Percentiles rank a stretch among this genome's conserved stretches.
Evolutionary conservation across 2,329 filamentous ascomycete species (phyloP).

Genomic region (Leptoxyphium fumago): DNA sequence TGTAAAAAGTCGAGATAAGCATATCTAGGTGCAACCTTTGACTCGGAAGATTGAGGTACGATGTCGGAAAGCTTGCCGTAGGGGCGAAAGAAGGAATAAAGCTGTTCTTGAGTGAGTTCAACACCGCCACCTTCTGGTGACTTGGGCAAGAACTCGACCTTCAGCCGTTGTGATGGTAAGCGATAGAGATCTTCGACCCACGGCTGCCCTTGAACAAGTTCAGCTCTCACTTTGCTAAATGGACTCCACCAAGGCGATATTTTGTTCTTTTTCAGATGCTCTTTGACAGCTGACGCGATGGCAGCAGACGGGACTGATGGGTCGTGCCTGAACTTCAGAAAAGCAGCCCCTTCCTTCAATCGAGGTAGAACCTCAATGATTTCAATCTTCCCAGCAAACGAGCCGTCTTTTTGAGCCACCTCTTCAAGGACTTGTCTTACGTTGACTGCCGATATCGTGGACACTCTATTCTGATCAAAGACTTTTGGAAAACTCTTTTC

Average conservation of each 20-base stretch:
- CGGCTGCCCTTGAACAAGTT: slow-evolving; percentile 66
- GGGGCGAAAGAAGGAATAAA: slow-evolving; percentile 74
- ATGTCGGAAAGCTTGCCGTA: slow-evolving; percentile 91
- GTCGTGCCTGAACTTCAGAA: slow-evolving; percentile 65
- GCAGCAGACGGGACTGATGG: slow-evolving; percentile 32
- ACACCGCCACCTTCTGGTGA: slow-evolving; percentile 55
- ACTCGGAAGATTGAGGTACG: slow-evolving; percentile 64
- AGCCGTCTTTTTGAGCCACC: slow-evolving; percentile 12
- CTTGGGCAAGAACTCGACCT: slow-evolving; percentile 70
- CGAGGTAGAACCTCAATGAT: slow-evolving; percentile 72
- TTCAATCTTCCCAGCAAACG: slow-evolving; percentile 32
- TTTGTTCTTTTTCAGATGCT: slow-evolving; percentile 51
- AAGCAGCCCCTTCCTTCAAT: slow-evolving; percentile 82
- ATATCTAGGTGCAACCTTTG: slow-evolving; percentile 68
- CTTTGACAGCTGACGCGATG: slow-evolving; percentile 46
- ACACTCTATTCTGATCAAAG: slow-evolving; percentile 35
- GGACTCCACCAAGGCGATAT: slow-evolving; percentile 87
- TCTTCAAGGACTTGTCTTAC: slow-evolving; percentile 39
- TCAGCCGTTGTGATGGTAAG: slow-evolving; percentile 60
- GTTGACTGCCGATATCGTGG: slow-evolving; percentile 40
- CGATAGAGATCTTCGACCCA: slow-evolving; percentile 91
- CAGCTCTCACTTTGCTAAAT: slow-evolving; percentile 53
- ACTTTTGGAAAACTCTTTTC: slow-evolving; percentile 33
- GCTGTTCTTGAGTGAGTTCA: slow-evolving; percentile 70
- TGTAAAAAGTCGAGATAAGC: slow-evolving; percentile 64